Evolutionary conservation across 371 early-diverging fungal species (phyloP).

Genomic region (Mortierella sp.): DNA sequence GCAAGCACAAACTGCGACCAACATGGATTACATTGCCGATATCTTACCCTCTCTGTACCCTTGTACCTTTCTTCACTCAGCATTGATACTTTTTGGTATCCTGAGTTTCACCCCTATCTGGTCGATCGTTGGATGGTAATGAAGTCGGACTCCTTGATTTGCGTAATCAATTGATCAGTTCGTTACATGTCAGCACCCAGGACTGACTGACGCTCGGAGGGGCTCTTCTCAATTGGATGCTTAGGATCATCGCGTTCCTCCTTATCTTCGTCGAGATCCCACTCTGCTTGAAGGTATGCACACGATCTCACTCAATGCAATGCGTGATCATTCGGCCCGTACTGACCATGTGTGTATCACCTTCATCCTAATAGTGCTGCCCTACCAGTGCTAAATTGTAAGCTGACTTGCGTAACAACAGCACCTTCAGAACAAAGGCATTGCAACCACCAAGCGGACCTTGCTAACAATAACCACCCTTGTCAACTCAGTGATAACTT

Average conservation of each 20-base stretch:
- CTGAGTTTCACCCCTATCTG: conserved; percentile 19
- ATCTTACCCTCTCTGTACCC: too few species aligned
- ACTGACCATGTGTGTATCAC: not conserved
- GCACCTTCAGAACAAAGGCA: too few species aligned
- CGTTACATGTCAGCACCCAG: not conserved
- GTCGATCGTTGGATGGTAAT: conserved; percentile 46
- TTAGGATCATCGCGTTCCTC: conserved; percentile 44
- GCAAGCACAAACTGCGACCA: not conserved
- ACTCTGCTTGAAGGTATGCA: conserved; percentile 36
- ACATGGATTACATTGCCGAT: conserved; percentile 3
- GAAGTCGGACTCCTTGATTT: not conserved
- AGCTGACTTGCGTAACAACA: not conserved
- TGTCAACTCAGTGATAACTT: conserved; percentile 27
- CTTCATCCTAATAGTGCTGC: conserved; percentile 20
- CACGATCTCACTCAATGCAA: too few species aligned
- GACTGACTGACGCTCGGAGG: not conserved
- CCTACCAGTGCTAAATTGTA: conserved; percentile 50
- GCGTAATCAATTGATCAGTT: not conserved
- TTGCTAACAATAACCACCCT: not conserved
- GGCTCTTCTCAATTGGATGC: not conserved
- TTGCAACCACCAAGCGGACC: not conserved
- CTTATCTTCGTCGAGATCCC: conserved; percentile 44
- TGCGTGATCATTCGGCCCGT: too few species aligned
- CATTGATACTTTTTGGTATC: conserved; percentile 26
- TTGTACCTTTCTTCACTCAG: conserved; percentile 9